Percentiles rank a stretch among this genome's conserved stretches.
Conservation (phyloP, 2,329 filamentous ascomycete genomes). For the Fusarium sp. region DNA sequence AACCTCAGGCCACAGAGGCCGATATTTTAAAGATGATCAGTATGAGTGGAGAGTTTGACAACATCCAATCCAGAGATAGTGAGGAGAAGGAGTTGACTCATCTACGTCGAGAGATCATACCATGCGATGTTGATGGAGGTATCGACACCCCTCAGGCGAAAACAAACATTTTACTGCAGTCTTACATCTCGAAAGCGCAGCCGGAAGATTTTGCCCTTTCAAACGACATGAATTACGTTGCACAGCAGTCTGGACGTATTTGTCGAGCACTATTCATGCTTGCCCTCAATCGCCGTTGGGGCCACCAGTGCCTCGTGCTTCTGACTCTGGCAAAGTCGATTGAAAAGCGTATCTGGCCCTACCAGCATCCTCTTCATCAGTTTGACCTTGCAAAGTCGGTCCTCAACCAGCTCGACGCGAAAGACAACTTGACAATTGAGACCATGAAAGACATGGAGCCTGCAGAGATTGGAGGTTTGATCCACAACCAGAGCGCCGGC, state of each 20-base stretch:
- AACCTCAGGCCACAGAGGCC: slow-evolving; percentile 82
- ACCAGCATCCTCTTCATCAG: slow-evolving; percentile 92
- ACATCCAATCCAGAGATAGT: slow-evolving; percentile 90
- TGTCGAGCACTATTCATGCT: slow-evolving; percentile 98
- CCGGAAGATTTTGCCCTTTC: slow-evolving; percentile 93
- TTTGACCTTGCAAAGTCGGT: slow-evolving; percentile 90
- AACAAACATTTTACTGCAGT: slow-evolving; percentile 93
- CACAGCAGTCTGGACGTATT: slow-evolving; percentile 94
- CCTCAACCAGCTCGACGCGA: slow-evolving; percentile 85
- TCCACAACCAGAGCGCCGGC: slow-evolving; percentile 91
- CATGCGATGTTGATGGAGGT: slow-evolving; percentile 81
- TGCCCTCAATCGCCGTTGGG: slow-evolving; percentile 93
- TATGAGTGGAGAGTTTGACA: slow-evolving; percentile 97
- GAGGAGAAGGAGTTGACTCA: slow-evolving; percentile 87
- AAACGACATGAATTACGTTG: slow-evolving; percentile 93
- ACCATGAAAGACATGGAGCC: slow-evolving; percentile 91
- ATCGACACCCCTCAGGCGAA: slow-evolving; percentile 82
- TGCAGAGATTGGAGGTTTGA: slow-evolving; percentile 86
- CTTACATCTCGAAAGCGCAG: slow-evolving; percentile 88
- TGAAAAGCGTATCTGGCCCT: slow-evolving; percentile 94
- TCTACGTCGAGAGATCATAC: slow-evolving; percentile 74
- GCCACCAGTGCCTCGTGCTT: slow-evolving; percentile 91
- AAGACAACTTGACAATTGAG: slow-evolving; percentile 79
- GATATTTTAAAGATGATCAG: slow-evolving; percentile 97
- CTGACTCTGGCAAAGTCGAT: slow-evolving; percentile 96